Evolutionary conservation across 2,329 filamentous ascomycete genomes (phyloP).

Genomic region (Penicillium janthinellum): DNA sequence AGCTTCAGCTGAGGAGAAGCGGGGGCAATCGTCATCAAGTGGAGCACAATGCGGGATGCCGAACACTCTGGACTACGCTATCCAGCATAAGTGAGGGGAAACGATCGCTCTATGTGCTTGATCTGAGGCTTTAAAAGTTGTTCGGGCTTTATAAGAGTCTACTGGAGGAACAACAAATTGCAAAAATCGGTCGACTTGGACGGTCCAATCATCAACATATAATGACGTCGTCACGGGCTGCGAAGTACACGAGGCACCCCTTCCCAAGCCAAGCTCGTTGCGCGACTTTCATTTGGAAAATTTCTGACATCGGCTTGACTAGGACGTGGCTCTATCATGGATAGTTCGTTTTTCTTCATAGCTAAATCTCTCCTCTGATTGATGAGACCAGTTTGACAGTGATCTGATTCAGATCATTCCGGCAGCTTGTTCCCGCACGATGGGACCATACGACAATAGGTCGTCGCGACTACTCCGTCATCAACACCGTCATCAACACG

Average conservation of each 20-base stretch:
- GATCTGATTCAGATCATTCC: background rate
- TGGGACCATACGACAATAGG: background rate
- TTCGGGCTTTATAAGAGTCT: too few species aligned
- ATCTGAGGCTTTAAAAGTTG: background rate
- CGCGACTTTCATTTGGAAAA: too few species aligned
- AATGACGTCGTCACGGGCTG: background rate
- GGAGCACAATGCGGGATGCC: constrained; percentile 23
- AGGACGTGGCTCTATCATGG: too few species aligned
- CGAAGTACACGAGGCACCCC: background rate
- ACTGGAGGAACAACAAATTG: background rate
- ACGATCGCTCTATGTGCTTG: background rate
- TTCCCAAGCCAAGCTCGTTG: background rate
- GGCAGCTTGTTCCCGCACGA: background rate
- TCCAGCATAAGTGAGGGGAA: background rate
- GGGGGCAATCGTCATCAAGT: constrained; percentile 33
- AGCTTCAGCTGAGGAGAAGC: constrained; percentile 24
- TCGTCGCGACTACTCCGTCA: too few species aligned
- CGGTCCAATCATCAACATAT: constrained; percentile 1
- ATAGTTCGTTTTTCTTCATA: too few species aligned
- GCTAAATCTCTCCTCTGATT: background rate
- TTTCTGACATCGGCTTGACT: too few species aligned
- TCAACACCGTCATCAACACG: background rate
- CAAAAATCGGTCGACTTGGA: background rate
- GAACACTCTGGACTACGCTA: constrained; percentile 6
- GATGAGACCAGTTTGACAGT: background rate